A percentile compares a stretch with the other conserved stretches of the same genome.
These are phyloP conservation scores for Gymnopilus junonius DNA, from an alignment of 768 basidiomycete genomes.

Conservation along the genomic window DNA sequence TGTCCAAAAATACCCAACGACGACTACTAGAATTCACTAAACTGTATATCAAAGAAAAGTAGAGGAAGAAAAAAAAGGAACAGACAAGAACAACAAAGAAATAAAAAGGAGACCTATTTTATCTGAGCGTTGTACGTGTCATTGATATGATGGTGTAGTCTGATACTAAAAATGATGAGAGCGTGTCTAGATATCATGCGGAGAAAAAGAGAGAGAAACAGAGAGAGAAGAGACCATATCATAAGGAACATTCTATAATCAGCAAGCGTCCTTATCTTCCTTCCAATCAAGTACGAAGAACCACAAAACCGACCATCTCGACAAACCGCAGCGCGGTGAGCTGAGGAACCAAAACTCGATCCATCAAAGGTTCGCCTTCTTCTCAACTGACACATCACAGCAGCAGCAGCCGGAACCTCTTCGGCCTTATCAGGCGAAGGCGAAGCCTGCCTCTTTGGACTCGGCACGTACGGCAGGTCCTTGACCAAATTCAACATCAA, in stretches of 20 bases:
- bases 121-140: neutral
- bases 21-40: neutral
- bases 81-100: neutral
- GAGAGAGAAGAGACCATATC: neutral
- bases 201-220: neutral
- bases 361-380: slow-evolving; percentile 6
- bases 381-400: neutral
- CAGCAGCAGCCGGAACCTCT: neutral
- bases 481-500: slow-evolving; percentile 68
- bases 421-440: slow-evolving; percentile 2
- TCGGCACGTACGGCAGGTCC: slow-evolving; percentile 26
- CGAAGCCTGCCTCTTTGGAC: slow-evolving; percentile 11
- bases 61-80: neutral
- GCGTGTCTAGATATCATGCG: neutral
- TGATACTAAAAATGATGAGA: neutral
- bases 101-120: neutral
- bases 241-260: neutral
- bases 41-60: neutral
- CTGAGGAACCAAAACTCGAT: neutral
- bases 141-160: neutral
- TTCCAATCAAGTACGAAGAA: neutral
- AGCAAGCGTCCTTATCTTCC: neutral
- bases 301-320: neutral
- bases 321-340: no score
- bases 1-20: no score